A percentile compares a stretch with the other conserved stretches of the same genome.
Evolutionary conservation across 352 stramenopile species (phyloP).

Genomic region (Phytopythium cucurbitacearum): DNA sequence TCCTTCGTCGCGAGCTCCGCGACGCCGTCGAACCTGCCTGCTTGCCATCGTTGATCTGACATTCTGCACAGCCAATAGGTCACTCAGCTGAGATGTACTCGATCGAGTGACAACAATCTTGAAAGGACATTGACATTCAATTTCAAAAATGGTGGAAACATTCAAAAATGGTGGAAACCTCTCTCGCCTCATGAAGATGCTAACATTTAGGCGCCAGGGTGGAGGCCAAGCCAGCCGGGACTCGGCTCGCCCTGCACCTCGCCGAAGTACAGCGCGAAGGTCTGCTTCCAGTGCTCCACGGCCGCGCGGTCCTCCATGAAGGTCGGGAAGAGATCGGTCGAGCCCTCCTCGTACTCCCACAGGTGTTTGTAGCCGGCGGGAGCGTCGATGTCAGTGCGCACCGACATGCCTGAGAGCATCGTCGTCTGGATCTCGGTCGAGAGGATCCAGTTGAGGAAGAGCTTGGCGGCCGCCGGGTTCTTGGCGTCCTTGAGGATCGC

Average conservation of each 20-base stretch:
- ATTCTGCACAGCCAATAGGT: no score
- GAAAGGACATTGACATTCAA: no score
- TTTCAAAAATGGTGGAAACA: not conserved
- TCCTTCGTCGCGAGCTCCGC: no score
- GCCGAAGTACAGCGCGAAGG: constrained; percentile 51
- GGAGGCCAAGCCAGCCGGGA: constrained; percentile 29
- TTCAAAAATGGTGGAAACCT: not conserved
- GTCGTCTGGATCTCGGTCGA: constrained; percentile 27
- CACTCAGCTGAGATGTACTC: no score
- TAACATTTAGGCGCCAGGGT: constrained; percentile 23
- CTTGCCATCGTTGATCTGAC: no score
- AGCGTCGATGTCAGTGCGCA: constrained; percentile 29
- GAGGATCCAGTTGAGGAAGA: constrained; percentile 49
- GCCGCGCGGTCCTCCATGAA: constrained; percentile 51
- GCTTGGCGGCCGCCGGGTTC: constrained; percentile 39
- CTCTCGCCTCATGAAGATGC: not conserved
- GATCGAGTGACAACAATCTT: no score
- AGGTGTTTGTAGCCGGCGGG: constrained; percentile 20
- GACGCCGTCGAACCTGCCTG: no score
- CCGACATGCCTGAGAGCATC: constrained; percentile 14
- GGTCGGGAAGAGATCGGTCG: constrained; percentile 21
- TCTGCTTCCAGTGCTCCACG: constrained; percentile 33
- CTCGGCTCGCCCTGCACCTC: constrained; percentile 42
- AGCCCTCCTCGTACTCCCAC: constrained; percentile 26
- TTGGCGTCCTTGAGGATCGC: constrained; percentile 53